phyloP scores from a whole-genome alignment of 2,329 filamentous ascomycete species.

The Cytospora chrysosperma region DNA sequence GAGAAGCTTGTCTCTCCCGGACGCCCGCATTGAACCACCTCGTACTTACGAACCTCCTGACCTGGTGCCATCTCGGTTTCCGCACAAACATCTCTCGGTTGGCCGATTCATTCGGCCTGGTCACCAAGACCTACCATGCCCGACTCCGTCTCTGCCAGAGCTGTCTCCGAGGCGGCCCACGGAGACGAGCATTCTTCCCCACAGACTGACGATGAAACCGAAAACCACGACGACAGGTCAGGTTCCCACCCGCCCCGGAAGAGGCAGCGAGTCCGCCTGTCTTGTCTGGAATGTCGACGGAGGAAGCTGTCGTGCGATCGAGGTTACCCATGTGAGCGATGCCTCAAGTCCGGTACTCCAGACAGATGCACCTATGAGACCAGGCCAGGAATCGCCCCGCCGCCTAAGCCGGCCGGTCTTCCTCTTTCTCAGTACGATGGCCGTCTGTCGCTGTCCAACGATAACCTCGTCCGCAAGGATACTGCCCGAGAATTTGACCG shows the following conservation, averaged over 20 bases:
- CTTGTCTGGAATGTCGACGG: slow-evolving; percentile 59
- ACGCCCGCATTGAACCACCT: background rate
- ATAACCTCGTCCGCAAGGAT: slow-evolving; percentile 40
- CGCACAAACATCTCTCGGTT: slow-evolving; percentile 16
- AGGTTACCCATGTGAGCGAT: slow-evolving; percentile 61
- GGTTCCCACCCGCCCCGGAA: slow-evolving; percentile 47
- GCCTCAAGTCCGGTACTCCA: slow-evolving; percentile 60
- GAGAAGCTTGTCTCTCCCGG: slow-evolving; percentile 5
- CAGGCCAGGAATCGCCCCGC: slow-evolving; percentile 38
- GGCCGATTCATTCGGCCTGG: slow-evolving; percentile 16
- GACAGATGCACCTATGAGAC: slow-evolving; percentile 61
- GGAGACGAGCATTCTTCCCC: slow-evolving; percentile 21
- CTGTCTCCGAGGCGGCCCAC: slow-evolving; percentile 14
- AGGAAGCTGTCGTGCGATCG: slow-evolving; percentile 62
- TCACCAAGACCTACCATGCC: slow-evolving; percentile 16
- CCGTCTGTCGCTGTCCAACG: slow-evolving; percentile 43
- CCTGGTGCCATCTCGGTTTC: slow-evolving; percentile 22
- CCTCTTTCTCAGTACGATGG: slow-evolving; percentile 46
- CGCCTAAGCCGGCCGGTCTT: slow-evolving; percentile 48
- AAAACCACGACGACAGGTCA: slow-evolving; percentile 30
- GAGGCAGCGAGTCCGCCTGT: slow-evolving; percentile 58
- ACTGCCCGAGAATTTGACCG: slow-evolving; percentile 53
- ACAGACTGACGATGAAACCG: slow-evolving; percentile 18
- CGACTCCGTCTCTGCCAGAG: slow-evolving; percentile 14
- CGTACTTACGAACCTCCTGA: slow-evolving; percentile 16